Conservation (phyloP, 495 filamentous ascomycete species). For the Pyrenula aspistea region DNA sequence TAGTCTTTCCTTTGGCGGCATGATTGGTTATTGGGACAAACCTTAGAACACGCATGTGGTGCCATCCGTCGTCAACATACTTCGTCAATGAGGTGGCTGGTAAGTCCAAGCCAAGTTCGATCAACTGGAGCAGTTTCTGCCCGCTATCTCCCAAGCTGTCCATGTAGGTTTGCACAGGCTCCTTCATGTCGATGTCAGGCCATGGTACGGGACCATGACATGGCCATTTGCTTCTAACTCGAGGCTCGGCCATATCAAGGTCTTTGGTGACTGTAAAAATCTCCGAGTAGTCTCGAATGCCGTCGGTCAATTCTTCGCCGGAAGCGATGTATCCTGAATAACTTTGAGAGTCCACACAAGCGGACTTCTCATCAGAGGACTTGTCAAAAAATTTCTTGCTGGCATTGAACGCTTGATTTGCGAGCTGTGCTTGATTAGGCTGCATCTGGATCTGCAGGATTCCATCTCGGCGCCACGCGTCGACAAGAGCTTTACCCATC, state of each 20-base stretch:
- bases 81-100: constrained; percentile 13
- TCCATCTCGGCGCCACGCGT: constrained; percentile 26
- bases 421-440: constrained; percentile 9
- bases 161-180: constrained; percentile 17
- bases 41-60: constrained; percentile 28
- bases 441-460: constrained; percentile 29
- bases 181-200: constrained; percentile 24
- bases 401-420: constrained; percentile 15
- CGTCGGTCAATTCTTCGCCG: constrained; percentile 34
- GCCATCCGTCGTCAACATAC: constrained; percentile 31
- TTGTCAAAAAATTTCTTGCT: constrained; percentile 23
- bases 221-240: constrained; percentile 27
- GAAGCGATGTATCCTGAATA: constrained; percentile 34
- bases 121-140: constrained; percentile 25
- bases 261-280: constrained; percentile 36
- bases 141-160: constrained; percentile 18
- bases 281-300: constrained; percentile 33
- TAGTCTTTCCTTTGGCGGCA: background rate
- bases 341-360: constrained; percentile 29
- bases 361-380: constrained; percentile 20
- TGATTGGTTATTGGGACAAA: background rate
- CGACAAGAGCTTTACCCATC: constrained; percentile 23
- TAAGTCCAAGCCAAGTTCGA: constrained; percentile 22
- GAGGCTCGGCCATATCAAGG: constrained; percentile 17
- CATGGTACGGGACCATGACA: constrained; percentile 34